A percentile compares a stretch with the other conserved stretches of the same genome.
These are phyloP conservation scores for Aspergillus aculeatinus DNA, from an alignment of 2,329 filamentous ascomycete genomes.

Conservation along the genomic window DNA sequence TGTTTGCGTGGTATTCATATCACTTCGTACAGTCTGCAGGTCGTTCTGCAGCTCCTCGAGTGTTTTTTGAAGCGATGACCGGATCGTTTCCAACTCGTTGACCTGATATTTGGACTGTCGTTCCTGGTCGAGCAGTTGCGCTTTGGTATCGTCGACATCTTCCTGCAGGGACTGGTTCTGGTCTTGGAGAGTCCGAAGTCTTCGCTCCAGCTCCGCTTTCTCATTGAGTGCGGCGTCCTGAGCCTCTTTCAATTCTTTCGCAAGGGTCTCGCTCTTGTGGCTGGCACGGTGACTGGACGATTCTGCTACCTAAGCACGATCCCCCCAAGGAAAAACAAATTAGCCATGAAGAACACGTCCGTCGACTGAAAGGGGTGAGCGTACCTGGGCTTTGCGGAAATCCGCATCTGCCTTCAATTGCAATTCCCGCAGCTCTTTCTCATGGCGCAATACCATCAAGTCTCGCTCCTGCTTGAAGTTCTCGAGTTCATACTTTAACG, in stretches of 20 bases:
- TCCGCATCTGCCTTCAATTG: slow-evolving; percentile 82
- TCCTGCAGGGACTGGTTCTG: slow-evolving; percentile 73
- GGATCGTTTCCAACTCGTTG: slow-evolving; percentile 61
- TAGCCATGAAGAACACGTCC: not conserved
- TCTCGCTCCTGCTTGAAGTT: slow-evolving; percentile 86
- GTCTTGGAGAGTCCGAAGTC: slow-evolving; percentile 60
- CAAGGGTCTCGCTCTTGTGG: slow-evolving; percentile 55
- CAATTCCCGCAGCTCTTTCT: slow-evolving; percentile 78
- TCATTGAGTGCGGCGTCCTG: slow-evolving; percentile 58
- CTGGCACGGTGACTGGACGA: slow-evolving; percentile 50
- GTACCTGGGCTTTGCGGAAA: slow-evolving; percentile 64
- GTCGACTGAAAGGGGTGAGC: not conserved
- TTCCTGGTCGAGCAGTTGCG: slow-evolving; percentile 67
- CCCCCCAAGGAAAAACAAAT: not conserved
- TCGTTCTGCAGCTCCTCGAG: slow-evolving; percentile 52
- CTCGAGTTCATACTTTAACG: slow-evolving; percentile 81
- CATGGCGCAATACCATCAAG: slow-evolving; percentile 72
- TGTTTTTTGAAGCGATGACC: slow-evolving; percentile 57
- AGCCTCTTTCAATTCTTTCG: slow-evolving; percentile 55
- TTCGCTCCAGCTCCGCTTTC: slow-evolving; percentile 55
- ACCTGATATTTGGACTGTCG: slow-evolving; percentile 63
- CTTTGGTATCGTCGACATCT: slow-evolving; percentile 78
- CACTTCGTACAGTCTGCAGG: slow-evolving; percentile 55
- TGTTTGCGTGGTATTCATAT: slow-evolving; percentile 62
- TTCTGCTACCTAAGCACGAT: slow-evolving; percentile 49